Evolutionary conservation across 345 rosid species (phyloP), one percentile per base, ranked within the genome.

Genomic region (Citrus mangshanensis): DNA sequence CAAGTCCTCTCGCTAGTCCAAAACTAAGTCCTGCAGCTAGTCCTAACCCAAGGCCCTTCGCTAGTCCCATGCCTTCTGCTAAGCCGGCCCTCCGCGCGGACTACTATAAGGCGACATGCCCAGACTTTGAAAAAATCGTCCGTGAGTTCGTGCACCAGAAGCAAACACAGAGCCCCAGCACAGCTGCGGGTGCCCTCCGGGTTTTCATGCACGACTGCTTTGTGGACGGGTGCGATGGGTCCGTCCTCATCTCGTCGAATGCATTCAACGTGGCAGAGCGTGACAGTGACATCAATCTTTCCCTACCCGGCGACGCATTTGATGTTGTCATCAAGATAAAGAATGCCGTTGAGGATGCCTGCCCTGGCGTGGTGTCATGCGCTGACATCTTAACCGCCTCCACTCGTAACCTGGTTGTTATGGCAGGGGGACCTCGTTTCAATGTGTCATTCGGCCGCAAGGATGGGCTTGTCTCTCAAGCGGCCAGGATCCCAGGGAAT

Each of bases 181-280:
- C 94, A 12, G 93, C 91, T 0, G 94, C 94, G 1, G 94, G 78
- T 40, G 79, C 88, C 18, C 67, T 91, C 24, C 91, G 94, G 30
- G 71, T 88, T 6, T 88, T 89, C 60, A 80, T 91, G 70, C 94
- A 91, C 35, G 94, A 91, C 28, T 91, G 94, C 77, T 75, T 89
- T 80, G 89, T 88, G 5, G 89, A 88, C 13, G 94, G 94, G 18
- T 91, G 94, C 37, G 93, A 91, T 51, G 94, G 79, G 1, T 91
- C 94, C 0, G 80, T 89, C 38, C 87, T 89, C n/a, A 49, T 91
- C 4, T 62, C 90, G 3, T 85, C 93, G 13, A 88, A 84, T 42
- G 38, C 91, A 1, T 87, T 88, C 78, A 89, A 88, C 77, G 78
- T 71, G 38, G 91, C 93, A 2, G 93, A 91, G 79, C 91, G 90